Evolutionary conservation across 2,329 filamentous ascomycete species (phyloP), one percentile per base, ranked within the genome.

Genomic region (Colletotrichum eleusines): DNA sequence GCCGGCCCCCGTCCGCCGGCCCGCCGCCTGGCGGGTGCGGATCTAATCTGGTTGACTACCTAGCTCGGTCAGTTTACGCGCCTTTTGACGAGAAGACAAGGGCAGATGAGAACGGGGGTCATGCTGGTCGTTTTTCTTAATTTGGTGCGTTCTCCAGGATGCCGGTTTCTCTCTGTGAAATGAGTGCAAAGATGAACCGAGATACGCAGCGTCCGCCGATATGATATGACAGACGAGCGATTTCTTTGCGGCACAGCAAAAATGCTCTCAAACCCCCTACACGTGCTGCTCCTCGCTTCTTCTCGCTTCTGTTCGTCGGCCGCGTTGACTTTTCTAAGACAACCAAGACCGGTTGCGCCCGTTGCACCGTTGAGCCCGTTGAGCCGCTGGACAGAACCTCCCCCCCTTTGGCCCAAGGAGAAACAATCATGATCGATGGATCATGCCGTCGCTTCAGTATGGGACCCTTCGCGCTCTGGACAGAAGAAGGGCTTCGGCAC

Each of bases 181-280:
- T 14, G 44, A 46, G 11, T 5, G n/a, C 8, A 20, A 59, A 46
- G 9, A 33, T 46, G 26, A 35, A 50, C 59, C 59, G 33, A 61
- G 44, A 61, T 61, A 20, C 8, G 33, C 16, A 18, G n/a, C 46
- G 23, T 23, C 20, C 33, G 33, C 33, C 20, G 6, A 40, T 55
- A 8, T 26, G 6, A 40, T 55, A 8, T 26, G 53, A 55, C 53
- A 55, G 23, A 55, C 33, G 33, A 55, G 53, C 33, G 12, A 55
- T 55, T 61, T 50, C 44, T 46, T 35, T 20, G 23, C 59, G 59
- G 59, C 59, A 50, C 42, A 50, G 59, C 59, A 23, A 14, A 18
- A 14, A 18, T 8, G 14, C 5, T 6, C 20, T 6, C 20, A 20
- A 11, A 11, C 3, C 58, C 59, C 31, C 23, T 35, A 14, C 20